Percentiles rank a stretch among this genome's conserved stretches.
Conservation (phyloP, 441 rosid genomes). For the Raphanus hybrid region DNA sequence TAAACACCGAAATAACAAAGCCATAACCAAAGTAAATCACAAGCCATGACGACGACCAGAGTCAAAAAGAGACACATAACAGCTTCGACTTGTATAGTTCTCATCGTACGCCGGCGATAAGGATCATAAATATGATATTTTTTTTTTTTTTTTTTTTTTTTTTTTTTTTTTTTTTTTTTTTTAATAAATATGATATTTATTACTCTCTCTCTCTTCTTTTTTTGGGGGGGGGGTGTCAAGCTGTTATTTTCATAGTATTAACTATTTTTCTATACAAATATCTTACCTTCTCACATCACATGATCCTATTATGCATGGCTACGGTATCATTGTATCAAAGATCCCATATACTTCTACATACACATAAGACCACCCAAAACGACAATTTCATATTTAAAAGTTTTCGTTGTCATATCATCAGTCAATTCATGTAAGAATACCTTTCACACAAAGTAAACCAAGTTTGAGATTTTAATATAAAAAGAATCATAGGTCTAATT, state of each 20-base stretch:
- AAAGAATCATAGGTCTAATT: slow-evolving; percentile 7
- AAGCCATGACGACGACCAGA: slow-evolving; percentile 29
- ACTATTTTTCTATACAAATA: slow-evolving; percentile 38
- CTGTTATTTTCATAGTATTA: slow-evolving; percentile 33
- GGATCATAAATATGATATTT: slow-evolving; percentile 30
- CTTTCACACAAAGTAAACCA: not conserved
- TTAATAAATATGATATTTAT: slow-evolving; percentile 32
- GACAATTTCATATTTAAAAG: not conserved
- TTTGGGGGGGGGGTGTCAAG: not conserved
- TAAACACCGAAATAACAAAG: not conserved
- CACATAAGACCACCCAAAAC: not conserved
- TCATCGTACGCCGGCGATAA: slow-evolving; percentile 43
- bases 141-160: no score
- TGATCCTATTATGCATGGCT: slow-evolving; percentile 30
- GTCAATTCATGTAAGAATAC: slow-evolving; percentile 24
- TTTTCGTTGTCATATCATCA: slow-evolving; percentile 5
- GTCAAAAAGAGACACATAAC: slow-evolving; percentile 33
- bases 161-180: no score
- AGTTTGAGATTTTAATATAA: not conserved
- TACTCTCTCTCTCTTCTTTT: slow-evolving; percentile 8
- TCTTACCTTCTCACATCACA: slow-evolving; percentile 28
- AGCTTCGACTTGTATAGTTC: slow-evolving; percentile 26
- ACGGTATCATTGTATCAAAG: not conserved
- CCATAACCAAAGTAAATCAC: not conserved
- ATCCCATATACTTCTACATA: slow-evolving; percentile 1